Percentiles rank a stretch among this genome's conserved stretches.
These are phyloP conservation scores for Aspergillus luchuensis DNA, from an alignment of 2,329 filamentous ascomycete species.

Conservation along the genomic window DNA sequence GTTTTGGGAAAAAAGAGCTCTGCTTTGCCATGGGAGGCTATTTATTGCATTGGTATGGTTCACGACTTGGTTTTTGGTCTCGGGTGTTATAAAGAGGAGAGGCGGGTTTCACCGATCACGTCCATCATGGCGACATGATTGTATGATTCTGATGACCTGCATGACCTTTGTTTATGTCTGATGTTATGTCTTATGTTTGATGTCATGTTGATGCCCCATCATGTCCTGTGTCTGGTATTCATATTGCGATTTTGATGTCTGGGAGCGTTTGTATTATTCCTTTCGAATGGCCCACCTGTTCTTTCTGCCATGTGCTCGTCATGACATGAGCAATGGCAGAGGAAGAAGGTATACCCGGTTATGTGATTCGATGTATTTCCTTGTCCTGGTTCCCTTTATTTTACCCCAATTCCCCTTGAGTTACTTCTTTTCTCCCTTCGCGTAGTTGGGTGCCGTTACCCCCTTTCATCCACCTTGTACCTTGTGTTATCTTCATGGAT, in stretches of 20 bases:
- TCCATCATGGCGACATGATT: slow-evolving; percentile 31
- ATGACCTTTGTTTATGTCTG: slow-evolving; percentile 21
- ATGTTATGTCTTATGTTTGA: slow-evolving; percentile 16
- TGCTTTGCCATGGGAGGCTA: slow-evolving; percentile 21
- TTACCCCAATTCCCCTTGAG: neutral
- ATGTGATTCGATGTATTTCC: slow-evolving; percentile 12
- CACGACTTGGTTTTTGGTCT: slow-evolving; percentile 16
- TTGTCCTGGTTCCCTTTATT: neutral
- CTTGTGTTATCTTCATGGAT: slow-evolving; percentile 5
- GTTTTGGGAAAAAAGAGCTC: slow-evolving; percentile 4
- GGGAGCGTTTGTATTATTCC: slow-evolving; percentile 22
- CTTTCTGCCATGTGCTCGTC: slow-evolving; percentile 15
- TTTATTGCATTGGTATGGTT: slow-evolving; percentile 21
- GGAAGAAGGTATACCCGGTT: slow-evolving; percentile 25
- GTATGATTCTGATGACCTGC: slow-evolving; percentile 33
- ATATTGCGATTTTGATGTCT: slow-evolving; percentile 3
- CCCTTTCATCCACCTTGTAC: neutral
- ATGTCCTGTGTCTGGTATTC: slow-evolving; percentile 13
- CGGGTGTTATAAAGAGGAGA: slow-evolving; percentile 19
- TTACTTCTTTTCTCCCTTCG: neutral
- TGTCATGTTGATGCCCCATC: slow-evolving; percentile 14
- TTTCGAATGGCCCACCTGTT: slow-evolving; percentile 18
- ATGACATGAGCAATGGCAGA: slow-evolving; percentile 21
- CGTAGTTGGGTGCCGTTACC: neutral
- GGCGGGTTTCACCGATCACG: slow-evolving; percentile 26